phyloP scores from a whole-genome alignment of 139 green algal species.

The Chlorella sp. region DNA sequence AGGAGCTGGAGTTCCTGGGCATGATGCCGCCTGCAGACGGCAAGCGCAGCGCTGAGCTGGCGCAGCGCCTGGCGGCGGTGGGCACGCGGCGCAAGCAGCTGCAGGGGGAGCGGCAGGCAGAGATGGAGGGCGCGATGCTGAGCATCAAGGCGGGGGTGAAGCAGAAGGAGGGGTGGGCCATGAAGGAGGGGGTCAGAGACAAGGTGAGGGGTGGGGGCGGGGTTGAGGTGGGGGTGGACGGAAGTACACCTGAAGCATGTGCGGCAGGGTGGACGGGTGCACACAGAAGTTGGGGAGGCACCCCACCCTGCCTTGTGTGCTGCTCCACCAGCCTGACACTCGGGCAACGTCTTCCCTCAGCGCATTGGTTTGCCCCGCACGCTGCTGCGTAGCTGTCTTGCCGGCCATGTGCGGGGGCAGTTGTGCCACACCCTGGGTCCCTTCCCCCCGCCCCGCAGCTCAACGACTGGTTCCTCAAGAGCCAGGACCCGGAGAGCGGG shows the following conservation, averaged over 20 bases:
- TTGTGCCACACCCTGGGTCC: neutral
- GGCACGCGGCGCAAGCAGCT: constrained; percentile 46
- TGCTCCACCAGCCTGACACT: neutral
- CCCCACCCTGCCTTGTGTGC: no score
- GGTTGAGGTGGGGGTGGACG: neutral
- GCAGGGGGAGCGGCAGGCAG: constrained; percentile 62
- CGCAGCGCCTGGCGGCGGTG: neutral
- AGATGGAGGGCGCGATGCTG: constrained; percentile 79
- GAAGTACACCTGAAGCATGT: neutral
- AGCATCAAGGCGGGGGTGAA: constrained; percentile 76
- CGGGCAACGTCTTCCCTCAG: neutral
- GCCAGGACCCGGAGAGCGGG: constrained; percentile 76
- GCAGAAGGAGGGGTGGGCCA: constrained; percentile 84
- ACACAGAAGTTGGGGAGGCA: neutral
- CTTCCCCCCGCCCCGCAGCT: constrained; percentile 57
- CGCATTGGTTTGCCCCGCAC: neutral
- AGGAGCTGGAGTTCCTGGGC: constrained; percentile 88
- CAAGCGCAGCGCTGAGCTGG: neutral
- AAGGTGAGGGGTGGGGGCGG: constrained; percentile 55
- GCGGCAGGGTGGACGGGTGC: neutral
- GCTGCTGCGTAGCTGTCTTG: neutral
- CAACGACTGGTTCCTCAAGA: constrained; percentile 90
- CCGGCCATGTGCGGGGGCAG: neutral
- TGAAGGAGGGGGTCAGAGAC: constrained; percentile 90
- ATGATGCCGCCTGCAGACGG: constrained; percentile 72